Evolutionary conservation across 2,329 filamentous ascomycete genomes (phyloP).

Genomic region (Aureobasidium lini): DNA sequence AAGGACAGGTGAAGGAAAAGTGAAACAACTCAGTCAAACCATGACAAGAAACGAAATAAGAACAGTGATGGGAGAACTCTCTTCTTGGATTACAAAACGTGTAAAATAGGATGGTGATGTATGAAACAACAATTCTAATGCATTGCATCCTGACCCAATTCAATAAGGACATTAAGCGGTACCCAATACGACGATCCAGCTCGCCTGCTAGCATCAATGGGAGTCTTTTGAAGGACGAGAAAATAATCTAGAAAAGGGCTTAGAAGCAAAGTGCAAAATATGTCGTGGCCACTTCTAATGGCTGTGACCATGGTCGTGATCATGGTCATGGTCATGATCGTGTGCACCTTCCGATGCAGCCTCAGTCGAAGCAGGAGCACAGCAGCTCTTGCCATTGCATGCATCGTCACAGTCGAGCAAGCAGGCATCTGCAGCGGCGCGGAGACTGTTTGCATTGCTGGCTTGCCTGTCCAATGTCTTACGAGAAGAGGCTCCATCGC

Average conservation of each 20-base stretch:
- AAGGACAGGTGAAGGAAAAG: too few species aligned
- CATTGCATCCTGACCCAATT: neutral
- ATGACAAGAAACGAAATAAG: too few species aligned
- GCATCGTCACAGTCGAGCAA: slow-evolving; percentile 38
- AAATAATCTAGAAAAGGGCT: neutral
- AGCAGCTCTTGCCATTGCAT: slow-evolving; percentile 36
- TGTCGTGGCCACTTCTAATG: neutral
- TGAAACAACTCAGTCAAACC: too few species aligned
- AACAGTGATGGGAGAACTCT: neutral
- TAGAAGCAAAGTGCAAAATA: neutral
- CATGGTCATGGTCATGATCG: slow-evolving; percentile 28
- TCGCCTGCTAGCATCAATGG: neutral
- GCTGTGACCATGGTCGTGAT: slow-evolving; percentile 16
- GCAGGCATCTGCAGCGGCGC: slow-evolving; percentile 28
- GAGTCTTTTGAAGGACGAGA: neutral
- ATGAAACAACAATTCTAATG: neutral
- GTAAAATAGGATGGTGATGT: slow-evolving; percentile 1
- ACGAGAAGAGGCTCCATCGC: slow-evolving; percentile 23
- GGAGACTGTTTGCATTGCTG: slow-evolving; percentile 25
- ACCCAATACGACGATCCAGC: neutral
- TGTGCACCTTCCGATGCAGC: slow-evolving; percentile 22
- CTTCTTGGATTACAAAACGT: neutral
- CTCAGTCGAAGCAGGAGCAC: slow-evolving; percentile 18
- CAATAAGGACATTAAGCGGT: neutral
- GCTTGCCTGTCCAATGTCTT: slow-evolving; percentile 29